Evolutionary conservation across 1,284 basidiomycete genomes (phyloP), one percentile per base, ranked within the genome.

Genomic region (Volvariella surrecta): DNA sequence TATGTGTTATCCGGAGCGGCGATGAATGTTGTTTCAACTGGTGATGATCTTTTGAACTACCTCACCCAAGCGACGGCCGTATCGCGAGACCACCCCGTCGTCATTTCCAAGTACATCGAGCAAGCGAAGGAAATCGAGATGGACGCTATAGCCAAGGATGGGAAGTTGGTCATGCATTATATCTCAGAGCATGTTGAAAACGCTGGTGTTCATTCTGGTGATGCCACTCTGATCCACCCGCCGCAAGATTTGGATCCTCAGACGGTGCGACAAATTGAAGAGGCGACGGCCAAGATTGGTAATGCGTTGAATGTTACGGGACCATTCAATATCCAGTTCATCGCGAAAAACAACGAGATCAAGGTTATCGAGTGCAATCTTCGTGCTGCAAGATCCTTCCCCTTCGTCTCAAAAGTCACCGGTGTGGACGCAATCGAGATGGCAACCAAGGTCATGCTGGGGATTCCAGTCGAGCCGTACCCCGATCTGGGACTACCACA

Each of bases 311-410:
- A 99, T 61, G 93, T 99, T 43, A 98, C 95, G 3, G 96, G 95
- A 19, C 96, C 95, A 2, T 98, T 89, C 79, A 99, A 99, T 66
- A 99, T 99, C 60, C 96, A 99, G 70, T 97, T 99, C 70, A 97
- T 99, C 56, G 94, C 94, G 46, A 99, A 99, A 78, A 89, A 98
- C 70, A 98, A 98, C 70, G 95, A 98, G 65, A 98, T 98, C 76
- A 97, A 99, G 76, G 95, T 99, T 55, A 99, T 99, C 61, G 95
- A 99, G 65, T 99, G 95, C 69, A 99, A 99, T 66, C 74, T 99
- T 32, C 91, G 95, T 49, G 96, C 96, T 2, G 94, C 95, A 20
- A 83, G 96, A 48, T 98, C 95, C 1, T 98, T 97, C 82, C 95
- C 96, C 44, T 99, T 99, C 72, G 95, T 99, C 37, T 95, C 91